Base-by-base conservation (phyloP, 1,284 basidiomycete species). In the Earliella scabrosa region DNA sequence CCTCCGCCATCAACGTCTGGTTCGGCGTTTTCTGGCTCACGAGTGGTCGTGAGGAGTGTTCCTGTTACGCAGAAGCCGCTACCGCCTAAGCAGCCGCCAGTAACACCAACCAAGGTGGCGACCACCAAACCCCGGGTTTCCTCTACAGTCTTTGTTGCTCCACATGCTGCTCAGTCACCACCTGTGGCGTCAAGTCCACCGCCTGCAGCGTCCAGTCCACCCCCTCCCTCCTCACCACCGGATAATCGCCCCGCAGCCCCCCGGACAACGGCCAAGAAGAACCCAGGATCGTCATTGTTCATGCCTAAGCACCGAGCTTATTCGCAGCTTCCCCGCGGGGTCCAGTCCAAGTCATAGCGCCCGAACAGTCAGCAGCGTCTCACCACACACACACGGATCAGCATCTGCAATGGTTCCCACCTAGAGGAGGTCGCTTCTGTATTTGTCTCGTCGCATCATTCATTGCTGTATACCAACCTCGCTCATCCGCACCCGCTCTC, bases 251-350 rank as follows among this genome's bases (percentile, higher is more conserved):
- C 61, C 23, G 43, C 45, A 5, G 39, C 60, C 21, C 26, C 54
- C 10, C 39, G 54, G n/a, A 54, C 63, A 21, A 60, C 74, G 60
- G 63, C 69, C 58, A 88, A 85, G 75, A 88, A 80, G 70, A 81
- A 88, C 67, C 84, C 82, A 24, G 83, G 82, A 80, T 76, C 86
- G 45, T 77, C 81, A 47, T 71, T 91, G 35, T 91, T 91, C 69
- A 84, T 91, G 71, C 89, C 88, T 43, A 91, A 90, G 71, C 85
- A 85, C 63, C 85, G 86, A 54, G 78, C 82, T 20, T 73, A 83
- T 68, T 87, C 86, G 38, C 87, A 89, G 65, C 78, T 81, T 29
- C 54, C 60, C 27, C 60, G 54, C 26, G 52, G 60, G 4, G 52
- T 62, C 7, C 43, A 43, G 36, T 59, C 60, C 46, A 62, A 62